phyloP scores from a whole-genome alignment of 257 asterid genomes.

The Ehretia macrophylla region DNA sequence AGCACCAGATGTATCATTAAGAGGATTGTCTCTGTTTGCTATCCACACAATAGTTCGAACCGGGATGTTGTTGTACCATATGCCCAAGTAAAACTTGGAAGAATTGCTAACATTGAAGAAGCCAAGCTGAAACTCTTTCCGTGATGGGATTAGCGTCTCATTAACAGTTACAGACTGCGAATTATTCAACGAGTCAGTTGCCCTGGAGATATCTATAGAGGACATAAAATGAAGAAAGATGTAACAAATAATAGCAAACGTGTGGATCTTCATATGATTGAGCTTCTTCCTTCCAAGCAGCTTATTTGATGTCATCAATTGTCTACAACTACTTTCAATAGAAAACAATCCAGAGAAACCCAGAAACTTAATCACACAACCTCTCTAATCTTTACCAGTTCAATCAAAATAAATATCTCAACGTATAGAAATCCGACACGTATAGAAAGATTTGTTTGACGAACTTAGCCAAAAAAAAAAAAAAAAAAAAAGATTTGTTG shows the following conservation, averaged over 20 bases:
- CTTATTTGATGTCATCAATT: too few species aligned
- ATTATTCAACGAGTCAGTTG: not conserved
- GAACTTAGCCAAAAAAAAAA: too few species aligned
- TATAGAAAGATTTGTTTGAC: too few species aligned
- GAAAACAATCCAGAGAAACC: too few species aligned
- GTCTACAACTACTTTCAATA: too few species aligned
- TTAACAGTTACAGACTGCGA: not conserved
- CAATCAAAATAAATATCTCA: too few species aligned
- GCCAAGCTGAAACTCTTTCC: slow-evolving; percentile 27
- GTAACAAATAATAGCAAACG: not conserved
- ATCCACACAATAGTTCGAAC: slow-evolving; percentile 13
- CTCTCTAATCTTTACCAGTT: too few species aligned
- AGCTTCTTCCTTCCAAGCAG: not conserved
- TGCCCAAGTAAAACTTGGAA: slow-evolving; percentile 26
- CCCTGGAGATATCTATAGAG: not conserved
- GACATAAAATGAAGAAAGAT: not conserved
- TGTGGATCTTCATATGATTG: not conserved
- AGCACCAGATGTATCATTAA: slow-evolving; percentile 7
- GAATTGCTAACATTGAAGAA: slow-evolving; percentile 19
- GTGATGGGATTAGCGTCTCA: slow-evolving; percentile 19
- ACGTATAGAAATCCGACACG: too few species aligned
- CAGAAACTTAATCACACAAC: too few species aligned
- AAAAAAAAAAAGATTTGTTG: too few species aligned
- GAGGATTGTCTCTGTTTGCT: slow-evolving; percentile 20
- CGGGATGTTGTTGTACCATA: slow-evolving; percentile 21